These are phyloP conservation scores for Bruguiera sexangula DNA, from an alignment of 345 rosid species.

Conservation along the genomic window DNA sequence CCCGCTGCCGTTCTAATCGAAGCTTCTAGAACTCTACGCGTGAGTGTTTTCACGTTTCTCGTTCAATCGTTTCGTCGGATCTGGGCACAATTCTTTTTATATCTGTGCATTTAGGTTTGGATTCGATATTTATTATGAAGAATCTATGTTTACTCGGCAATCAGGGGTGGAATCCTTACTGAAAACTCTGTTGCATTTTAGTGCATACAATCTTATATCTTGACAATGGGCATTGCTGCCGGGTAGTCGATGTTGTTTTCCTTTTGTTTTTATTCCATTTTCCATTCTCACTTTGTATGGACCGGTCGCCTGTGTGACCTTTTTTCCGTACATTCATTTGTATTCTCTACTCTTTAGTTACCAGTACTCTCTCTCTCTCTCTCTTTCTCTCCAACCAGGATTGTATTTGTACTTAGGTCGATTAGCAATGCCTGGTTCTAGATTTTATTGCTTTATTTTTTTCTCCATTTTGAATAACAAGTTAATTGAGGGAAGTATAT, in stretches of 20 bases:
- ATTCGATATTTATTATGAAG: neutral
- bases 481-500: neutral
- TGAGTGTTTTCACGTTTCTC: slow-evolving; percentile 31
- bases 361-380: neutral
- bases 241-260: neutral
- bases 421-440: neutral
- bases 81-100: slow-evolving; percentile 26
- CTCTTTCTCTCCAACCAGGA: neutral
- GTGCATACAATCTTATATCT: neutral
- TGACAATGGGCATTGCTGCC: neutral
- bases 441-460: neutral
- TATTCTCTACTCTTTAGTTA: too few species aligned
- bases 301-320: too few species aligned
- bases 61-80: slow-evolving; percentile 21
- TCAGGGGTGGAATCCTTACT: neutral
- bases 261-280: neutral
- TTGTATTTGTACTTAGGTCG: neutral
- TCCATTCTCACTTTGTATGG: neutral
- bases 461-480: neutral
- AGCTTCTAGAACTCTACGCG: slow-evolving; percentile 94
- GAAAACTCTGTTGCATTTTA: slow-evolving; percentile 3
- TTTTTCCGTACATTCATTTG: too few species aligned
- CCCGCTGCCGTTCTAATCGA: slow-evolving; percentile 56
- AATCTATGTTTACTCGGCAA: neutral
- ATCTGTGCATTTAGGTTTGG: neutral